Base-by-base conservation (phyloP, 1,284 basidiomycete genomes). In the Filobasidium uniguttulatum region DNA sequence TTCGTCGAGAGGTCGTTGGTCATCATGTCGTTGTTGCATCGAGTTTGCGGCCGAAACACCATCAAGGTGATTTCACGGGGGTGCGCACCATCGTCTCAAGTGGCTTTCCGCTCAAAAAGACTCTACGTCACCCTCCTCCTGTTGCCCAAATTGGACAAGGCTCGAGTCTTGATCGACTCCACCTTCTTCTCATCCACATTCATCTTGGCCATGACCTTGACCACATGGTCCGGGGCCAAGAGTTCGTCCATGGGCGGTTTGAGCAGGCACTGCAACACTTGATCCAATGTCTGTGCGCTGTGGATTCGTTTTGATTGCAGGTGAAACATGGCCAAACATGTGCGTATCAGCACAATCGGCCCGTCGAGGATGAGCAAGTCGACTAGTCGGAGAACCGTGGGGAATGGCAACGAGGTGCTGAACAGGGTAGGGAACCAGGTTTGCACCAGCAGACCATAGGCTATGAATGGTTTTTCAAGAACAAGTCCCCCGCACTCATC, bases 351-450 rank as follows among this genome's bases (percentile, higher is more conserved):
- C 12, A 36, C 26, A 10, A 35, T 25, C 9, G 48, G 38, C 14
- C 38, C 48, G 19, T 49, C 48, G 8, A 40, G 17, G 38, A 49
- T 43, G 17, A 49, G n/a, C 8, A 49, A 31, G 26, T 49, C 48
- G 15, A 49, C 19, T 3, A 44, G 5, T 5, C 48, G 48, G 10
- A 49, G 28, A 6, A 44, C 48, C 12, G 38, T 49, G 8, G 48
- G 48, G 22, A 43, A 49, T 1, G 48, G 48, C 3, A 49, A 23
- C 10, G 28, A 23, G 9, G 25, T 29, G 6, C 38, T 40, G 22
- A 43, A 49, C 15, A 49, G 23, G 12, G 38, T 29, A 15, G 47
- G 35, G 17, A 22, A 30, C 47, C 47, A 44, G n/a, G 40, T 17
- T 3, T 17, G n/a, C 40, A 44, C 14, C n/a, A 34, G 20, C 12